phyloP scores from a whole-genome alignment of 176 grass and related monocot genomes.

The Hordeum marinum region DNA sequence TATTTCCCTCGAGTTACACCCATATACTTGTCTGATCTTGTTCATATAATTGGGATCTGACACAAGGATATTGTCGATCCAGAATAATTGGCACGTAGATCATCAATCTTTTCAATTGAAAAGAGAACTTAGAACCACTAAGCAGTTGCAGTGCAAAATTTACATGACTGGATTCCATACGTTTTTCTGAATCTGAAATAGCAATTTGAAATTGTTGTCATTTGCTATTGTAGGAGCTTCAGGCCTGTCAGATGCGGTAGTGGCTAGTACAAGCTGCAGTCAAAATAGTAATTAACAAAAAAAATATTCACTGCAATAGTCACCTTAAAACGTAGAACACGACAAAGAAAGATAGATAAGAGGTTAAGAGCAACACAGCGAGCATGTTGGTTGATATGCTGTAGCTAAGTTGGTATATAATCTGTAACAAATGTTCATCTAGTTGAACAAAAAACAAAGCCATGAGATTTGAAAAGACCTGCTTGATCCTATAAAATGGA shows the following conservation, averaged over 20 bases:
- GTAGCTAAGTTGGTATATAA: background rate
- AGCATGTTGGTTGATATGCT: background rate
- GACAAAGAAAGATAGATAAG: slow-evolving; percentile 20
- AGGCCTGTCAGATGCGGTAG: slow-evolving; percentile 33
- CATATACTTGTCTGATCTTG: too few species aligned
- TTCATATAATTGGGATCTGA: too few species aligned
- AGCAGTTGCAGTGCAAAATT: slow-evolving; percentile 8
- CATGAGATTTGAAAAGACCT: slow-evolving; percentile 38
- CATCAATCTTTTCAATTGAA: slow-evolving; percentile 56
- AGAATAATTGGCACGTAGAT: slow-evolving; percentile 82
- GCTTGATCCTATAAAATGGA: slow-evolving; percentile 97
- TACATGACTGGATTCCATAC: slow-evolving; percentile 31
- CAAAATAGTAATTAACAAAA: background rate
- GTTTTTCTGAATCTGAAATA: slow-evolving; percentile 91
- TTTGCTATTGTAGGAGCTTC: slow-evolving; percentile 55
- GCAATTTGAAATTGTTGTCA: slow-evolving; percentile 74
- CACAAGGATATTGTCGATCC: slow-evolving; percentile 42
- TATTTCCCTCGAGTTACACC: too few species aligned
- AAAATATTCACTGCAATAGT: background rate
- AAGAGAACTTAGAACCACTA: slow-evolving; percentile 34
- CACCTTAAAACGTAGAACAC: slow-evolving; percentile 21
- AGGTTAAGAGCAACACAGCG: background rate
- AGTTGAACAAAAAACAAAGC: background rate
- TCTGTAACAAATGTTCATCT: background rate
- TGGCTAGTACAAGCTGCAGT: slow-evolving; percentile 74